Evolutionary conservation across 306 rosid genomes (phyloP).

Genomic region (Oxytropis ochrocephala): DNA sequence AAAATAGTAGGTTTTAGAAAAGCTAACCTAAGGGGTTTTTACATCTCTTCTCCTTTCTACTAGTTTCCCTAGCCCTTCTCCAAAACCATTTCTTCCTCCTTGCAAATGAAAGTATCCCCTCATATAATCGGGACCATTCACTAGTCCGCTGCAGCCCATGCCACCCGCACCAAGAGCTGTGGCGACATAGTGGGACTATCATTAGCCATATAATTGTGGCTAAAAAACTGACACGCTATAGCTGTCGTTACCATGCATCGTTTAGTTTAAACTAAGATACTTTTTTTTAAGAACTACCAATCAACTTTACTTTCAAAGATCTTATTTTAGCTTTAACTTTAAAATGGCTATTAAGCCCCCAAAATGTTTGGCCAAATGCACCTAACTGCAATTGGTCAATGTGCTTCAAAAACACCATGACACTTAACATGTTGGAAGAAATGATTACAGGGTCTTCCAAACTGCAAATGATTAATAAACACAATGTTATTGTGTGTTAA

Average conservation of each 20-base stretch:
- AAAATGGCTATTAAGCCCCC: too few species aligned
- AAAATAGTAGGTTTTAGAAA: background rate
- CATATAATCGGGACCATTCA: background rate
- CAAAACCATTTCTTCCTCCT: background rate
- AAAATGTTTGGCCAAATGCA: too few species aligned
- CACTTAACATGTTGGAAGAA: background rate
- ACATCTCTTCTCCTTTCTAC: background rate
- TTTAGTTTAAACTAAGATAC: background rate
- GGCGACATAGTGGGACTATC: background rate
- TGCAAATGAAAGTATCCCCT: background rate
- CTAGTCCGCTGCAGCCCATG: background rate
- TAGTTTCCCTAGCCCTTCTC: background rate
- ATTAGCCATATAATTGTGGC: background rate
- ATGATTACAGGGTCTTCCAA: background rate
- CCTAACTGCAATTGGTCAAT: background rate
- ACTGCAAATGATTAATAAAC: background rate
- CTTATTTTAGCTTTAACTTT: too few species aligned
- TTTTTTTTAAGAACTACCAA: background rate
- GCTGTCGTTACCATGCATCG: background rate
- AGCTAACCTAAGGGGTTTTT: background rate
- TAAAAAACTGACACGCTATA: background rate
- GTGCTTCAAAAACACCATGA: background rate
- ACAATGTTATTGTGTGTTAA: background rate
- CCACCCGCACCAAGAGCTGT: background rate
- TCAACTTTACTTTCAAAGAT: too few species aligned